Conservation (phyloP, 164 flowering plant genomes). For the Vitis amurensis region DNA sequence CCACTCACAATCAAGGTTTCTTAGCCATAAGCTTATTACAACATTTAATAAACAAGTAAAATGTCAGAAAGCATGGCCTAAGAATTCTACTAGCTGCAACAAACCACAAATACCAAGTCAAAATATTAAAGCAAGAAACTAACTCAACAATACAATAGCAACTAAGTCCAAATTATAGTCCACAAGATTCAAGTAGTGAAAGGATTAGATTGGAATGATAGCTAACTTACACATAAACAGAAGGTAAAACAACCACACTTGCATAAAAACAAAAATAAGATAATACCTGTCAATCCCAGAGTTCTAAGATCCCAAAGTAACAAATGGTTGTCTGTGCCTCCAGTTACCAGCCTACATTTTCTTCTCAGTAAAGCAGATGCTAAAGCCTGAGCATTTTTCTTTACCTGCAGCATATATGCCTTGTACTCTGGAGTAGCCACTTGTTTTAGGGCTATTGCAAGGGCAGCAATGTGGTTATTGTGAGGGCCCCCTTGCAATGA, state of each 20-base stretch:
- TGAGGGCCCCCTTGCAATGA: constrained; percentile 59
- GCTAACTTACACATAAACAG: background rate
- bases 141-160: too few relatives aligned
- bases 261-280: background rate
- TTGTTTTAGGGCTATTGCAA: constrained; percentile 51
- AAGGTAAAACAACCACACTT: background rate
- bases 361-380: constrained; percentile 29
- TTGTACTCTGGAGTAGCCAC: constrained; percentile 41
- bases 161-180: too few relatives aligned
- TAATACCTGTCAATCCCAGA: constrained; percentile 45
- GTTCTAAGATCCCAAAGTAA: constrained; percentile 48
- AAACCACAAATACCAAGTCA: too few relatives aligned
- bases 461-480: constrained; percentile 42
- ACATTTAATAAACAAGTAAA: too few relatives aligned
- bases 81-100: too few relatives aligned
- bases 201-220: too few relatives aligned
- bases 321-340: constrained; percentile 53
- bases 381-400: constrained; percentile 45
- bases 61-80: too few relatives aligned
- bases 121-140: too few relatives aligned
- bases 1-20: too few relatives aligned
- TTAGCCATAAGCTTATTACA: too few relatives aligned
- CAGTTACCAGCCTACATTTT: constrained; percentile 46
- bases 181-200: too few relatives aligned
- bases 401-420: constrained; percentile 45